These are phyloP conservation scores for Raddia guianensis DNA, from an alignment of 176 grass and related monocot genomes.

Conservation along the genomic window DNA sequence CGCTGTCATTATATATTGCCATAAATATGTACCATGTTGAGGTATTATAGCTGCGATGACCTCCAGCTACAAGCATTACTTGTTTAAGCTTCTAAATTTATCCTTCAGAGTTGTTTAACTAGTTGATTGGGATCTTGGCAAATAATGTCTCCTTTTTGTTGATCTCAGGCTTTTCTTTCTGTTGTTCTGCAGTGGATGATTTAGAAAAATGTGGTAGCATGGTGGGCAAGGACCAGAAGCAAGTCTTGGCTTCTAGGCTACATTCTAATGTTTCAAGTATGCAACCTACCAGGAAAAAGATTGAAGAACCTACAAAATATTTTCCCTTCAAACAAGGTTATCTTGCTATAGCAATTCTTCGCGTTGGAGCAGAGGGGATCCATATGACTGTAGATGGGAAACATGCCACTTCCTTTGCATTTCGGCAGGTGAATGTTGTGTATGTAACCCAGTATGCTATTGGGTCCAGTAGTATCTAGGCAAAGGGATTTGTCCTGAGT, in stretches of 20 bases:
- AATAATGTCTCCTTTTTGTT: slow-evolving; percentile 25
- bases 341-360: slow-evolving; percentile 91
- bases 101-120: slow-evolving; percentile 19
- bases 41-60: slow-evolving; percentile 11
- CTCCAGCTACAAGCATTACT: slow-evolving; percentile 1
- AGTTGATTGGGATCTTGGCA: slow-evolving; percentile 20
- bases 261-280: slow-evolving; percentile 63
- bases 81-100: background rate
- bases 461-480: slow-evolving; percentile 2
- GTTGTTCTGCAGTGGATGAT: slow-evolving; percentile 78
- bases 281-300: slow-evolving; percentile 47
- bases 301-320: slow-evolving; percentile 56
- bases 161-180: slow-evolving; percentile 31
- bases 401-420: slow-evolving; percentile 92
- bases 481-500: background rate
- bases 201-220: slow-evolving; percentile 82
- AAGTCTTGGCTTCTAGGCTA: slow-evolving; percentile 40
- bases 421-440: slow-evolving; percentile 65
- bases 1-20: slow-evolving; percentile 5
- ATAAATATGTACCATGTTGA: slow-evolving; percentile 9
- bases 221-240: slow-evolving; percentile 65
- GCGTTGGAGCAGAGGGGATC: slow-evolving; percentile 72
- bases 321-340: slow-evolving; percentile 93
- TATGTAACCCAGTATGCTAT: background rate
- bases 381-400: slow-evolving; percentile 99